Percentiles rank a stretch among this genome's conserved stretches.
These are phyloP conservation scores for Haberlea rhodopensis DNA, from an alignment of 257 asterid species.

Conservation along the genomic window DNA sequence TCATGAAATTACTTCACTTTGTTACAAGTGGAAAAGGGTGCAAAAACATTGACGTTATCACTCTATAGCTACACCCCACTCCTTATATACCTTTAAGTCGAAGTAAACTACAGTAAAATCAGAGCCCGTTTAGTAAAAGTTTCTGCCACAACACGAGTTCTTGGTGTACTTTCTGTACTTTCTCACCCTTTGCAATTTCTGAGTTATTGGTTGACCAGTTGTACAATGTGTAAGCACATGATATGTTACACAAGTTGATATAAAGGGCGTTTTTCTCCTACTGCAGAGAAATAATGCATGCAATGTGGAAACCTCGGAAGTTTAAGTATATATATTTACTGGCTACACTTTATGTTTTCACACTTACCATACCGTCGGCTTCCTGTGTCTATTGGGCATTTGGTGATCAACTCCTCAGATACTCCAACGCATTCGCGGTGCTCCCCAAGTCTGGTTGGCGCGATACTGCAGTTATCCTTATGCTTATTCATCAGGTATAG, in stretches of 20 bases:
- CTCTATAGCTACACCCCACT: too few species aligned
- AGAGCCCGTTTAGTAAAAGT: not conserved
- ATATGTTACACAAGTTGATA: not conserved
- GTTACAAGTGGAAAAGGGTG: conserved; percentile 15
- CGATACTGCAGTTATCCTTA: conserved; percentile 71
- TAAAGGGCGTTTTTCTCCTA: not conserved
- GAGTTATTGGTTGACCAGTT: not conserved
- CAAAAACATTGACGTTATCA: too few species aligned
- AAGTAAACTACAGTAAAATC: not conserved
- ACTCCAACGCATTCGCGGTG: conserved; percentile 77
- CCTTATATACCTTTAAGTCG: too few species aligned
- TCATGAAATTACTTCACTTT: conserved; percentile 33
- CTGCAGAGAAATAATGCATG: conserved; percentile 89
- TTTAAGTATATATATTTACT: conserved; percentile 69
- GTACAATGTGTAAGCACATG: not conserved
- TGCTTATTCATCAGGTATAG: conserved; percentile 85
- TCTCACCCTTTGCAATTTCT: too few species aligned
- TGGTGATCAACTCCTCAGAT: conserved; percentile 70
- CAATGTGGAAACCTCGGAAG: conserved; percentile 90
- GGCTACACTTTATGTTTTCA: conserved; percentile 81
- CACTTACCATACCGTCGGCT: conserved; percentile 77
- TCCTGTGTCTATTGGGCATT: conserved; percentile 84
- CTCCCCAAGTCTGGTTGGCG: conserved; percentile 62
- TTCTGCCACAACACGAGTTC: not conserved
- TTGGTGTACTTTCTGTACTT: not conserved